Evolutionary conservation across 73 alveolate species (phyloP), one percentile per base, ranked within the genome.

Genomic region (Paramecium pentaurelia): DNA sequence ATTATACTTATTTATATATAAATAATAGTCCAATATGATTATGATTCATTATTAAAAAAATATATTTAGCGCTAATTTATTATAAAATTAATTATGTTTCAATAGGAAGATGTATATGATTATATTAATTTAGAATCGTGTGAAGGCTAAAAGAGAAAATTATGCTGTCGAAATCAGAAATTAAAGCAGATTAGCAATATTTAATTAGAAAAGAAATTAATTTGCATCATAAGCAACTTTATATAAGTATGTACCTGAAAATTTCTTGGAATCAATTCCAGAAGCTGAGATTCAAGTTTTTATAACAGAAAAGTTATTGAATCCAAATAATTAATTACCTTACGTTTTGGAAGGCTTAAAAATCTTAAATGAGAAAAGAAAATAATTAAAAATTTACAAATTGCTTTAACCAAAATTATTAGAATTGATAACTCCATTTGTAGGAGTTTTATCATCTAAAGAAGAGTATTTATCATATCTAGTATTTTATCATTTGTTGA

Each of bases 161-260:
- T 64, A 64, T 64, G 84, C 51, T 64, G 84, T 64, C 12, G 84
- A 64, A 34, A 64, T 64, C 28, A 64, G 84, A 64, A 64, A 64
- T 28, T 16, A 64, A 12, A 64, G 84, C 12, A 64, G 84, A 64
- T 34, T 32, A 64, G 42, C 84, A 28, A 64, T 64, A 28, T 64
- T 64, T 34, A 0, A 64, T 32, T 27, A 64, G 28, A 64, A 64
- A 64, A 64, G 84, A 64, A 64, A 64, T 64, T 64, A 64, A 64
- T 64, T 64, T 64, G 84, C 47, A 14, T 10, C 84, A 0, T 16
- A 64, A 16, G 51, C 42, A 64, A 64, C 84, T 12, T 34, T 32
- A 64, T 28, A 64, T 64, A 64, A 64, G 30, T 64, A 64, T 64
- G 84, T 64, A 51, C 84, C 84, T 32, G 47, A 64, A 28, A 64